Evolutionary conservation across 225 moss, liverwort and hornwort species (phyloP), one percentile per base, ranked within the genome.

Genomic region (Marchantia paleacea): DNA sequence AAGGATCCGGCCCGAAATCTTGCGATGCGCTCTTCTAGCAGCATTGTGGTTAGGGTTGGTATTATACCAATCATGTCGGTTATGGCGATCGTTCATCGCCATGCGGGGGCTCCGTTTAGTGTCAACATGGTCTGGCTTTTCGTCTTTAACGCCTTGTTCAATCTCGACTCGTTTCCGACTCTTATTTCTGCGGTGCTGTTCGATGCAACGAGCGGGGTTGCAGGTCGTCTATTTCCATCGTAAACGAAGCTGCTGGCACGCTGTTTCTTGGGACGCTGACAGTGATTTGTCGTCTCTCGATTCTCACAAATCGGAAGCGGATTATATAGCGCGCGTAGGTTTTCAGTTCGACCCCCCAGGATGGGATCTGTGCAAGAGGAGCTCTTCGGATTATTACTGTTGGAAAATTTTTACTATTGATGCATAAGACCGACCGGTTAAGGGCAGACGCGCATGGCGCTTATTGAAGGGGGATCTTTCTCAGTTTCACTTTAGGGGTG

Each of bases 1-100:
- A 85, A 75, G 84, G 83, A 88, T 85, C 85, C 81, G 88, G 85
- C 88, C 88, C 88, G 88, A 85, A 88, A 85, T 85, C 85, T 85
- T 83, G 85, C 88, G 85, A 72, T 88, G 83, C 88, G 83, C 82
- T 81, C 84, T 78, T 85, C 79, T 58, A 82, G 87, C 84, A 80
- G 79, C 79, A 85, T 85, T 85, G 81, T 85, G 83, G 83, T 85
- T 85, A 85, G 85, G 85, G 88, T 85, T 88, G 85, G 85, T 79
- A 79, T 85, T 83, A 83, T 77, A 79, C 81, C 85, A 85, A 85
- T 88, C 88, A 85, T 85, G 88, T 88, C 85, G 88, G 88, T 88
- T 88, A 88, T 88, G 87, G 88, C 88, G 85, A 85, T 88, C 85
- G 85, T 81, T 85, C 83, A 81, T 85, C 76, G 79, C 79, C 81